A percentile compares a stretch with the other conserved stretches of the same genome.
These are phyloP conservation scores for Epichloe coenophiala DNA, from an alignment of 2,329 filamentous ascomycete genomes.

Conservation along the genomic window DNA sequence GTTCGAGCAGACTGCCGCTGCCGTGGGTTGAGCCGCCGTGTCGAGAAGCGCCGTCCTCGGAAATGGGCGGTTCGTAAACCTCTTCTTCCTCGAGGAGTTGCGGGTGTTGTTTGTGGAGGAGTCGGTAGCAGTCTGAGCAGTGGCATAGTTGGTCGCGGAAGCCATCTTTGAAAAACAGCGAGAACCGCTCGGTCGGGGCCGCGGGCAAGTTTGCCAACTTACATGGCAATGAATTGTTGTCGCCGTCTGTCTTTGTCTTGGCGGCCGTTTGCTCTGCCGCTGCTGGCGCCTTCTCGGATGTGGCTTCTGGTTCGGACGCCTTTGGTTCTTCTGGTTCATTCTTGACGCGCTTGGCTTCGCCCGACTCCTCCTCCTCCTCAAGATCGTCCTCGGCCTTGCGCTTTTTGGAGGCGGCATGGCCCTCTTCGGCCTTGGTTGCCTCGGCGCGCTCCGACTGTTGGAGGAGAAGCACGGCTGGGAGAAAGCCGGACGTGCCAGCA, in stretches of 20 bases:
- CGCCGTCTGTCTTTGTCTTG: slow-evolving; percentile 1
- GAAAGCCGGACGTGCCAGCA: slow-evolving; percentile 65
- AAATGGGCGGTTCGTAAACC: slow-evolving; percentile 82
- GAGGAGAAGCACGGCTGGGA: slow-evolving; percentile 52
- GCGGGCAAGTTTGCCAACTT: slow-evolving; percentile 48
- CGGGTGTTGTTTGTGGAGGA: slow-evolving; percentile 52
- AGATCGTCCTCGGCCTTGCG: slow-evolving; percentile 49
- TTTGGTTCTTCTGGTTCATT: slow-evolving; percentile 20
- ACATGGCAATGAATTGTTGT: slow-evolving; percentile 26
- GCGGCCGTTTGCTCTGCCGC: not conserved
- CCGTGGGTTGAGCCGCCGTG: slow-evolving; percentile 47
- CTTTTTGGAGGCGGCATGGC: slow-evolving; percentile 36
- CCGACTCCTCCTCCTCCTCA: slow-evolving; percentile 14
- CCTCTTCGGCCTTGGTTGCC: not conserved
- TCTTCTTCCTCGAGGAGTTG: slow-evolving; percentile 92
- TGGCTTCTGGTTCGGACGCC: not conserved
- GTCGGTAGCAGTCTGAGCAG: slow-evolving; percentile 67
- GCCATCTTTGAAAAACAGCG: slow-evolving; percentile 65
- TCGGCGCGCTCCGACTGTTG: slow-evolving; percentile 7
- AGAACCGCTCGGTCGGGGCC: slow-evolving; percentile 48
- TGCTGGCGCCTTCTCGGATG: not conserved
- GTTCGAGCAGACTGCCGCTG: slow-evolving; percentile 74
- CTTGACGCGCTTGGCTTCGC: slow-evolving; percentile 38
- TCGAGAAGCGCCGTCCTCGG: slow-evolving; percentile 43
- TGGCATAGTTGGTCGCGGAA: slow-evolving; percentile 77